These are phyloP conservation scores for Serendipita sp. DNA, from an alignment of 768 basidiomycete species.

Conservation along the genomic window DNA sequence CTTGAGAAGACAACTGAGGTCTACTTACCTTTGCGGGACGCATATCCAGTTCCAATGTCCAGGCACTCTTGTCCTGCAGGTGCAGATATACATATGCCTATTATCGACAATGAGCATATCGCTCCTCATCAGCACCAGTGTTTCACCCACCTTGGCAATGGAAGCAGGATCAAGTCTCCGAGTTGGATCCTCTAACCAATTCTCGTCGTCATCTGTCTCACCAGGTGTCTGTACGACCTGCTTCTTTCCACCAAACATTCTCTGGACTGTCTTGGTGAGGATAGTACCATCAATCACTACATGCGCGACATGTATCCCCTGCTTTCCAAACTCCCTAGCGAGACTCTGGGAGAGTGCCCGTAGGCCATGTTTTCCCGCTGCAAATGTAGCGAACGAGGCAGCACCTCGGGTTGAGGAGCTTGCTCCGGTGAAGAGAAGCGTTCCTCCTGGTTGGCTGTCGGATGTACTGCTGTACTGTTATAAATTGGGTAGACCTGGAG, in stretches of 20 bases:
- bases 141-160: constrained; percentile 40
- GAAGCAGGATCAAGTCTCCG: constrained; percentile 42
- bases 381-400: constrained; percentile 39
- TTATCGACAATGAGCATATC: not conserved
- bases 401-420: constrained; percentile 54
- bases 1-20: not conserved
- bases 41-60: constrained; percentile 15
- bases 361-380: constrained; percentile 46
- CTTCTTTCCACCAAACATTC: not conserved
- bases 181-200: constrained; percentile 31
- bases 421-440: constrained; percentile 57
- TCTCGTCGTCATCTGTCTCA: constrained; percentile 18
- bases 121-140: not conserved
- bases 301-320: constrained; percentile 61
- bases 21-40: constrained; percentile 3
- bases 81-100: constrained; percentile 10
- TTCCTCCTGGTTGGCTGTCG: constrained; percentile 38
- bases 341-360: constrained; percentile 54
- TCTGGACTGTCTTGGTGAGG: constrained; percentile 23
- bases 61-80: constrained; percentile 13
- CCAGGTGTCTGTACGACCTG: constrained; percentile 5
- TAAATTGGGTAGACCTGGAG: not conserved
- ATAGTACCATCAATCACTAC: constrained; percentile 30
- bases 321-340: constrained; percentile 56
- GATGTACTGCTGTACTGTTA: constrained; percentile 10